These are phyloP conservation scores for Pichia rugopelliculosa DNA, from an alignment of 805 yeast species.

Conservation along the genomic window DNA sequence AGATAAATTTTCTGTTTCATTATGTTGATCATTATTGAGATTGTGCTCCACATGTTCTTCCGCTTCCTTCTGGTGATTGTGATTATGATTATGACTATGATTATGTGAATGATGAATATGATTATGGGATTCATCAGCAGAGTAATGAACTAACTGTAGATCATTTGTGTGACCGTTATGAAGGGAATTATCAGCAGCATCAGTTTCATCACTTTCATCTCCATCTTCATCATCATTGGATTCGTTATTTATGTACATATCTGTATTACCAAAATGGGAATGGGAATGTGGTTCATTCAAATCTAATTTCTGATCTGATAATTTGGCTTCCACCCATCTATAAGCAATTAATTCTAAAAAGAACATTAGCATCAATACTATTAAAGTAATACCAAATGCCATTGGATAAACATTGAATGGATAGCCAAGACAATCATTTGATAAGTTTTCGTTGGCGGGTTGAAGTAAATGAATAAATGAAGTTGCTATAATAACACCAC, in stretches of 20 bases:
- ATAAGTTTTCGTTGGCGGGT: constrained; percentile 58
- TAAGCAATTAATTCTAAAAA: constrained; percentile 45
- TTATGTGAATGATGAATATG: background rate
- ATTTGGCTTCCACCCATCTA: constrained; percentile 33
- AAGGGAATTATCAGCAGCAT: background rate
- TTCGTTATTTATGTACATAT: constrained; percentile 12
- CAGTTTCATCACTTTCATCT: background rate
- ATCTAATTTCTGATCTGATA: constrained; percentile 17
- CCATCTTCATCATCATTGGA: background rate
- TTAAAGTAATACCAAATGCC: constrained; percentile 47
- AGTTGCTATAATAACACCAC: constrained; percentile 79
- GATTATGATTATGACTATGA: background rate
- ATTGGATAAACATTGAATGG: constrained; percentile 46
- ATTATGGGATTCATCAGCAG: background rate
- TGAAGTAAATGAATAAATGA: constrained; percentile 68
- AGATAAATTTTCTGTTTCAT: background rate
- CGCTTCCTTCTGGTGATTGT: background rate
- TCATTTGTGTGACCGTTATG: constrained; percentile 1
- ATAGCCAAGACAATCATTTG: constrained; percentile 55
- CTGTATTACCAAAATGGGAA: constrained; percentile 48
- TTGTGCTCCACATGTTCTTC: background rate
- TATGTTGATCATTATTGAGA: background rate
- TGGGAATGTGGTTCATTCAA: constrained; percentile 34
- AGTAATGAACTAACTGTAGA: background rate
- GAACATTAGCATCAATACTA: constrained; percentile 45